phyloP scores from a whole-genome alignment of 495 filamentous ascomycete species.

The Beverwykella pulmonaria region DNA sequence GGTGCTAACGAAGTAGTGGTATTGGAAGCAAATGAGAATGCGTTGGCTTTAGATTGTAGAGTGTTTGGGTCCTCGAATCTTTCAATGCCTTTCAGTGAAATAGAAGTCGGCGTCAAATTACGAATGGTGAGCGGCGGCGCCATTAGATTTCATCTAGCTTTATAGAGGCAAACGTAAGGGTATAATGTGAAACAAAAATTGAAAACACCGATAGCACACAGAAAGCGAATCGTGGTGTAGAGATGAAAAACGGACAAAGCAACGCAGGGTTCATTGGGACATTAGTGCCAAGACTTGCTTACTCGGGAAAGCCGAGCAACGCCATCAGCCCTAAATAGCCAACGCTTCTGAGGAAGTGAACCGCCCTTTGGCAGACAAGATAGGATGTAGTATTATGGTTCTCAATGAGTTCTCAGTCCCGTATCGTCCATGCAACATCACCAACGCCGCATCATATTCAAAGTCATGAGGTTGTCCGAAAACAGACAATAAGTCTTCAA shows the following conservation, averaged over 20 bases:
- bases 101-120: constrained; percentile 75
- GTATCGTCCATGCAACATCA: neutral
- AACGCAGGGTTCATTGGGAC: no score
- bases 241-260: neutral
- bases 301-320: neutral
- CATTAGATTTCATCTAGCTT: neutral
- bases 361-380: no score
- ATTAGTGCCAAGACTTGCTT: neutral
- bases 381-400: no score
- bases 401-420: neutral
- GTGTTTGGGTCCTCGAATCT: constrained; percentile 59
- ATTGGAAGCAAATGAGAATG: constrained; percentile 51
- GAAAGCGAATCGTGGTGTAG: neutral
- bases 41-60: constrained; percentile 46
- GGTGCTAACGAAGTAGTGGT: constrained; percentile 45
- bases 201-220: neutral
- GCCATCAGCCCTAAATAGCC: no score
- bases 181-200: neutral
- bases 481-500: constrained; percentile 1
- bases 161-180: neutral
- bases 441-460: neutral
- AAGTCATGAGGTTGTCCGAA: neutral
- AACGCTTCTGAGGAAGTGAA: no score
- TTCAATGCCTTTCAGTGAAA: constrained; percentile 75
- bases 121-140: constrained; percentile 67